These are phyloP conservation scores for Macroventuria anomochaeta DNA, from an alignment of 2,329 filamentous ascomycete genomes.

Conservation along the genomic window DNA sequence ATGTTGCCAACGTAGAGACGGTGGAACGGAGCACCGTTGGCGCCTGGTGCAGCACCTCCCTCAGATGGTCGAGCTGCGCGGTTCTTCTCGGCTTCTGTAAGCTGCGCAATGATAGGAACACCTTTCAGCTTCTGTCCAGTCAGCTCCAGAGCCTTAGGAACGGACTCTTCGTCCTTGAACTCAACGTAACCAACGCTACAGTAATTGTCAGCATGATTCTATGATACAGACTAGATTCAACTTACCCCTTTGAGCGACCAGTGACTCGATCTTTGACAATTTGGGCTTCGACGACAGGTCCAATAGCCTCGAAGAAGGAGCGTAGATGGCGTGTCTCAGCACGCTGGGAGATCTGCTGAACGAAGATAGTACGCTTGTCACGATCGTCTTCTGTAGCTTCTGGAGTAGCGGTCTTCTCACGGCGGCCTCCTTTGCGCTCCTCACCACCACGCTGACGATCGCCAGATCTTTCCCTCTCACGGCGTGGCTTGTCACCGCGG, in stretches of 20 bases:
- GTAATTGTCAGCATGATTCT: constrained; percentile 47
- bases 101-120: constrained; percentile 97
- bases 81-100: constrained; percentile 99
- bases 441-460: constrained; percentile 47
- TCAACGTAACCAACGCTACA: constrained; percentile 96
- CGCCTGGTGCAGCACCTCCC: constrained; percentile 65
- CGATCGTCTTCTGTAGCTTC: constrained; percentile 92
- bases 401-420: constrained; percentile 63
- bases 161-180: constrained; percentile 95
- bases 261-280: constrained; percentile 98
- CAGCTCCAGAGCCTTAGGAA: constrained; percentile 91
- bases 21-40: constrained; percentile 92
- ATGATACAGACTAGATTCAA: constrained; percentile 13
- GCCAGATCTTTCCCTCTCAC: constrained; percentile 62
- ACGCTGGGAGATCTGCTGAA: constrained; percentile 95
- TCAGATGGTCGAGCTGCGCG: constrained; percentile 83
- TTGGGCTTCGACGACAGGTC: constrained; percentile 93
- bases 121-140: constrained; percentile 98
- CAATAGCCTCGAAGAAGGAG: constrained; percentile 93
- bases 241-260: constrained; percentile 95
- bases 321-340: constrained; percentile 91
- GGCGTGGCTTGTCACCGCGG: constrained; percentile 53
- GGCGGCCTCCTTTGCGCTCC: constrained; percentile 48
- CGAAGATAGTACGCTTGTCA: constrained; percentile 95
- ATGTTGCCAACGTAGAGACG: constrained; percentile 99